Evolutionary conservation across 495 filamentous ascomycete species (phyloP), one percentile per base, ranked within the genome.

Genomic region (Ascodesmis nigricans): DNA sequence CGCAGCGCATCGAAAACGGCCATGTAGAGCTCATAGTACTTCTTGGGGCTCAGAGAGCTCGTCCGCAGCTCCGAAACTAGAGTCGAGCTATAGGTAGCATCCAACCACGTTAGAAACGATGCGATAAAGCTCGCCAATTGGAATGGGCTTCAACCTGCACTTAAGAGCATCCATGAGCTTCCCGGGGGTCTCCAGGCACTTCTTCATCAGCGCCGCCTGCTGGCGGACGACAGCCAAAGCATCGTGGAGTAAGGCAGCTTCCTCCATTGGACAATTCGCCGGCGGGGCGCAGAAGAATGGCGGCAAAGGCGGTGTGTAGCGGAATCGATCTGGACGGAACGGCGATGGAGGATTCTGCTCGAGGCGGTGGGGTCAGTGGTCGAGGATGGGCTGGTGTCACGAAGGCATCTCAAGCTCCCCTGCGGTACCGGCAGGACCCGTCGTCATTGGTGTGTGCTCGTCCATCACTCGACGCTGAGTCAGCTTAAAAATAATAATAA

Each of bases 1-100:
- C 87, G 81, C 53, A 97, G 56, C 44, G 87, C 90, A 62, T 97
- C 87, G 58, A 97, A 97, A 34, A 95, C 78, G 40, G 84, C 68
- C 87, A 97, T 97, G 62, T 97, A 97, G 39, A 97, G 68, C 57
- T 97, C 87, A 56, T 97, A 97, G 63, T 97, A 97, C 55, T 95
- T 87, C 53, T 97, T 97, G 2, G 87, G 87, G 4, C 87, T 79
- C 15, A 97, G 64, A 45, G 77, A 91, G 54, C 82, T 84, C 9
- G 87, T 95, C 50, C 87, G 79, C 31, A 97, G 68, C 58, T 97
- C 87, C 20, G 90, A 91, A 37, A 97, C 90, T 24, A 97, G 68
- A 26, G 87, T 97, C 20, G 90, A 95, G 58, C 87, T 97, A 43
- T 10, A 19, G 19, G 4, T 11, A 19, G 2, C 20, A n/a, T 30